These are phyloP conservation scores for Diplocarpon mali DNA, from an alignment of 2,329 filamentous ascomycete species.

Conservation along the genomic window DNA sequence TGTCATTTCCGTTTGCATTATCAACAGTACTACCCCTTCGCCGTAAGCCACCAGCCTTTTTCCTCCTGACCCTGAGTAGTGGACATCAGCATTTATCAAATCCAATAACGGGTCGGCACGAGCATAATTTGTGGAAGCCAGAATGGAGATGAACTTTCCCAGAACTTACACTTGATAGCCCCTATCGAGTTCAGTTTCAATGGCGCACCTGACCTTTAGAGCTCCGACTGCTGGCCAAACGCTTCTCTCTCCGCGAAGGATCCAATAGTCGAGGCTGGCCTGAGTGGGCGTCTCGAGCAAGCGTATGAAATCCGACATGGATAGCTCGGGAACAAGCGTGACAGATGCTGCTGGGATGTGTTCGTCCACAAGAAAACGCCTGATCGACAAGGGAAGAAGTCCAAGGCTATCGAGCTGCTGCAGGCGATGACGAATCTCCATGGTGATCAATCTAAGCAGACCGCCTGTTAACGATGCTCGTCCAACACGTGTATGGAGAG, in stretches of 20 bases:
- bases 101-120: no score
- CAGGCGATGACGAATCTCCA: constrained; percentile 72
- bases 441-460: constrained; percentile 55
- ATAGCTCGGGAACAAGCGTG: constrained; percentile 73
- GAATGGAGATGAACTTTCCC: no score
- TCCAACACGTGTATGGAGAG: constrained; percentile 46
- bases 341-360: constrained; percentile 66
- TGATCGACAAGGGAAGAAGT: constrained; percentile 56
- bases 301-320: constrained; percentile 59
- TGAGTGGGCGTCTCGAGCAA: constrained; percentile 75
- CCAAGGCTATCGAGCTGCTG: constrained; percentile 70
- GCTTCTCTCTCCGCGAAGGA: constrained; percentile 69
- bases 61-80: constrained; percentile 41
- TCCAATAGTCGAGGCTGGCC: constrained; percentile 73
- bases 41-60: constrained; percentile 26
- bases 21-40: constrained; percentile 26
- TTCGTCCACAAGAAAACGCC: constrained; percentile 74
- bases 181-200: constrained; percentile 80
- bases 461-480: constrained; percentile 47
- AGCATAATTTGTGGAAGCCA: no score
- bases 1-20: constrained; percentile 19
- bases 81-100: no score
- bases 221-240: constrained; percentile 87
- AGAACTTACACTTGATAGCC: constrained; percentile 55
- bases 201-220: constrained; percentile 67